Conservation (phyloP, 305 asterid genomes). For the Fraxinus xanthoxyloides region DNA sequence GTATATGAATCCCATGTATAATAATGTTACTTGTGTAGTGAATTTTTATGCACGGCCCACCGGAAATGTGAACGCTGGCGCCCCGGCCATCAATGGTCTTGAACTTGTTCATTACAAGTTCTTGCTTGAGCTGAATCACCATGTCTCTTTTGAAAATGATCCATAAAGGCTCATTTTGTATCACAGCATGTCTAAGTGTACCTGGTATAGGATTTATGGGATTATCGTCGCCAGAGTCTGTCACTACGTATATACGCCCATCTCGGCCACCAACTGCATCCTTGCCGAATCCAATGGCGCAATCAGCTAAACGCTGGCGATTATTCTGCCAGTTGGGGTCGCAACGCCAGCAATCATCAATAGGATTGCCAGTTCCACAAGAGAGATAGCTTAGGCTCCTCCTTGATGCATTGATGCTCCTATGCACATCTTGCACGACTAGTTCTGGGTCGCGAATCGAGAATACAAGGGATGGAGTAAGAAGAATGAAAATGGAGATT, state of each 20-base stretch:
- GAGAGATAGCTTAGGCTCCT: slow-evolving; percentile 56
- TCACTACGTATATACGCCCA: slow-evolving; percentile 62
- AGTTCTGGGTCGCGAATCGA: slow-evolving; percentile 45
- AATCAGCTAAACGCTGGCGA: slow-evolving; percentile 70
- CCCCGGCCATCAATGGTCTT: slow-evolving; percentile 83
- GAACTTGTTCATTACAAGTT: slow-evolving; percentile 60
- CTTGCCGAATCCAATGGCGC: slow-evolving; percentile 78
- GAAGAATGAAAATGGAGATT: slow-evolving; percentile 14
- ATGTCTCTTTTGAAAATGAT: slow-evolving; percentile 61
- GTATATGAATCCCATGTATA: slow-evolving; percentile 69
- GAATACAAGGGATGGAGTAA: slow-evolving; percentile 21
- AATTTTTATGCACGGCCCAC: slow-evolving; percentile 69
- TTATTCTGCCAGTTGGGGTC: slow-evolving; percentile 39
- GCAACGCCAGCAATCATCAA: slow-evolving; percentile 61
- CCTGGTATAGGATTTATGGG: slow-evolving; percentile 66
- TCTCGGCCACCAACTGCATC: slow-evolving; percentile 56
- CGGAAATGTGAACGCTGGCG: slow-evolving; percentile 60
- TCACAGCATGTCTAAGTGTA: slow-evolving; percentile 65
- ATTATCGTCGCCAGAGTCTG: slow-evolving; percentile 56
- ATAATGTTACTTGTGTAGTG: slow-evolving; percentile 54
- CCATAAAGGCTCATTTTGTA: slow-evolving; percentile 73
- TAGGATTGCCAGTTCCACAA: slow-evolving; percentile 55
- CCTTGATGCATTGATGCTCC: slow-evolving; percentile 66
- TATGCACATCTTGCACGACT: slow-evolving; percentile 64
- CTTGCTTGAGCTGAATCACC: slow-evolving; percentile 59